phyloP scores from a whole-genome alignment of 768 basidiomycete species.

The Tephrocybe sp. region DNA sequence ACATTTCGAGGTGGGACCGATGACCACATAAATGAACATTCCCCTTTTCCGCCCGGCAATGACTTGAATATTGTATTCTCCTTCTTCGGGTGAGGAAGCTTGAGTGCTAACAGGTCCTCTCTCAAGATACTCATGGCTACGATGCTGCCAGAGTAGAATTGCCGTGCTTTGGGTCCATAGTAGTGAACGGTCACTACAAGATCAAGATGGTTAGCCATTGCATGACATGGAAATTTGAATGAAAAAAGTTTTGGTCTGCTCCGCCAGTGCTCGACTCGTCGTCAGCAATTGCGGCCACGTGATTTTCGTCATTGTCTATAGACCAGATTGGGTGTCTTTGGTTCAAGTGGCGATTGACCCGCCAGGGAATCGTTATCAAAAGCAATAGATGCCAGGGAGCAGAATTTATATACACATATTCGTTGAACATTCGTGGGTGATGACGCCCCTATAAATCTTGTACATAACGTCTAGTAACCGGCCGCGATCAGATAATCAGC shows the following conservation, averaged over 20 bases:
- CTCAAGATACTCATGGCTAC: slow-evolving; percentile 26
- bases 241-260: too few relatives aligned
- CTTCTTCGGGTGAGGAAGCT: slow-evolving; percentile 37
- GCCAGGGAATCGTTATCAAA: slow-evolving; percentile 4
- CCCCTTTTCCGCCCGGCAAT: slow-evolving; percentile 19
- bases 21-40: slow-evolving; percentile 22
- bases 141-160: slow-evolving; percentile 27
- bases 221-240: background rate
- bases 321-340: background rate
- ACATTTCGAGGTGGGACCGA: background rate
- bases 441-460: slow-evolving; percentile 2
- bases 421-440: background rate
- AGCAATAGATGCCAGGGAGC: background rate
- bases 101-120: slow-evolving; percentile 33
- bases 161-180: slow-evolving; percentile 32
- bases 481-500: slow-evolving; percentile 74
- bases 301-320: slow-evolving; percentile 7
- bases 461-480: slow-evolving; percentile 41
- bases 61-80: slow-evolving; percentile 30
- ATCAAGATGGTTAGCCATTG: slow-evolving; percentile 12
- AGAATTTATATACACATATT: slow-evolving; percentile 4
- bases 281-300: too few relatives aligned
- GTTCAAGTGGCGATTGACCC: background rate
- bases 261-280: too few relatives aligned
- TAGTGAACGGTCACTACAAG: slow-evolving; percentile 34